These are phyloP conservation scores for Ottelia alismoides DNA, from an alignment of 106 monocot species.

Conservation along the genomic window DNA sequence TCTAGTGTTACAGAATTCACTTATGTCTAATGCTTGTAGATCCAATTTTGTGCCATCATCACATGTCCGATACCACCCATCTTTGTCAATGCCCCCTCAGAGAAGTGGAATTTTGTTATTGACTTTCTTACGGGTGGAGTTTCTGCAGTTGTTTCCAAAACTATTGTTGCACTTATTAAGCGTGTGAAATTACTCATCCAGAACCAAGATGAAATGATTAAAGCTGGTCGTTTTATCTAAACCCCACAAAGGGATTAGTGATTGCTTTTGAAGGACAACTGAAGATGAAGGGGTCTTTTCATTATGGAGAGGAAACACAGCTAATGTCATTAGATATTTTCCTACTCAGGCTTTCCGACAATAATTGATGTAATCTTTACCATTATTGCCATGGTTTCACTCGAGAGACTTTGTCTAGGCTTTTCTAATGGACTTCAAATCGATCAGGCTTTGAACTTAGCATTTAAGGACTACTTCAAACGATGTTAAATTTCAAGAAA, in stretches of 20 bases:
- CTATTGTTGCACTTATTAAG: constrained; percentile 1
- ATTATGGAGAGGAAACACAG: constrained; percentile 7
- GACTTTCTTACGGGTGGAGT: constrained; percentile 12
- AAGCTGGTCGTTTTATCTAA: constrained; percentile 4
- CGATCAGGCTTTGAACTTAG: constrained; percentile 1
- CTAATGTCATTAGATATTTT: too few species aligned
- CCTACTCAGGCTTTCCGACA: constrained; percentile 10
- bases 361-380: too few species aligned
- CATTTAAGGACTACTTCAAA: constrained; percentile 3
- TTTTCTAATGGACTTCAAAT: too few species aligned
- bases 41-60: too few species aligned
- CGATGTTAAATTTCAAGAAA: too few species aligned
- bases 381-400: too few species aligned
- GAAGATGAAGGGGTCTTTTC: constrained; percentile 3
- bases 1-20: too few species aligned
- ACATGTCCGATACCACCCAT: neutral
- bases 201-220: constrained; percentile 11
- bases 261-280: constrained; percentile 5
- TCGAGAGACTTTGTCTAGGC: too few species aligned
- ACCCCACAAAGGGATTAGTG: constrained; percentile 6
- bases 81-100: constrained; percentile 7
- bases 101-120: constrained; percentile 2
- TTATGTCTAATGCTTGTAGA: too few species aligned
- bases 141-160: constrained; percentile 8
- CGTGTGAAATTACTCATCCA: constrained; percentile 4